Evolutionary conservation across 768 basidiomycete genomes (phyloP).

Genomic region (Lanmaoa pseudosensibilis): DNA sequence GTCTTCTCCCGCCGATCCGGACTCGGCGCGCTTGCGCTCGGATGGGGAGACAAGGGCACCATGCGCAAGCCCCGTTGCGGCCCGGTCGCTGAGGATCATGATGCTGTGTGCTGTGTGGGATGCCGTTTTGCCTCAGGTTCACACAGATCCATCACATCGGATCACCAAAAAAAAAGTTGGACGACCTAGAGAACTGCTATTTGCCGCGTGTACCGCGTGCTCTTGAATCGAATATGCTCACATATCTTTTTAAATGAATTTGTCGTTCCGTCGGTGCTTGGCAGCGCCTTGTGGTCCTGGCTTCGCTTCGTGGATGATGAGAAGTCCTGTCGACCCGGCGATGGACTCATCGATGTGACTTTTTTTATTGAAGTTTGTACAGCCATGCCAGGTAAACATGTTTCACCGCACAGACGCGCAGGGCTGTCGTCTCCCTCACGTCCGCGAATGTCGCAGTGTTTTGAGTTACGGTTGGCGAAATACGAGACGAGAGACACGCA

Average conservation of each 20-base stretch:
- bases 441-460: conserved; percentile 2
- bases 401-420: neutral
- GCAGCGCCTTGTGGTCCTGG: neutral
- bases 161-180: neutral
- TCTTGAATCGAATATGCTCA: neutral
- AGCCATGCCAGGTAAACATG: neutral
- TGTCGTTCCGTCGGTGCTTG: neutral
- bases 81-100: neutral
- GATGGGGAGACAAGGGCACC: no score
- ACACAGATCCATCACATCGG: neutral
- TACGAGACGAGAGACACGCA: neutral
- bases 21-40: no score
- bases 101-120: neutral
- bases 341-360: neutral
- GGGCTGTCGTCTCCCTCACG: neutral
- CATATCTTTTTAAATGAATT: neutral
- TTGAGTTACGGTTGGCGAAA: neutral
- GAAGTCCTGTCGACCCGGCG: neutral
- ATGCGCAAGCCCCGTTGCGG: neutral
- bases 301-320: neutral
- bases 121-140: neutral
- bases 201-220: neutral
- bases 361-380: neutral
- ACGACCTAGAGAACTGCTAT: neutral
- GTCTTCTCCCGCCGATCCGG: neutral